Evolutionary conservation across 2,329 filamentous ascomycete genomes (phyloP).

Genomic region (Sclerotinia glacialis): DNA sequence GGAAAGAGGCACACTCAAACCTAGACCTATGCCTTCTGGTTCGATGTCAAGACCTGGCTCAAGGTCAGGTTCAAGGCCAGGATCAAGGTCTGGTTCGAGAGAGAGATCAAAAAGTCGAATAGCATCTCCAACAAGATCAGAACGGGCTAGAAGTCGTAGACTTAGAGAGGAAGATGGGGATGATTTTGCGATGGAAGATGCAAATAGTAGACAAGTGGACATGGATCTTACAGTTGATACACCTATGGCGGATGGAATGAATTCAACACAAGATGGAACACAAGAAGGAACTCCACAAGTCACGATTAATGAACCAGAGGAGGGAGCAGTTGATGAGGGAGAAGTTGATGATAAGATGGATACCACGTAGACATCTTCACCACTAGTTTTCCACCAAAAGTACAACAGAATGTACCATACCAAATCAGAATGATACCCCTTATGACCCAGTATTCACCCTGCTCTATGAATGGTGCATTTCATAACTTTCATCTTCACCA

Average conservation of each 20-base stretch:
- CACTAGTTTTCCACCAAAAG: constrained; percentile 19
- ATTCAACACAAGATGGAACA: constrained; percentile 36
- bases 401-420: constrained; percentile 36
- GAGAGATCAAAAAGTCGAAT: constrained; percentile 44
- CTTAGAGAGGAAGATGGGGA: constrained; percentile 40
- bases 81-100: constrained; percentile 41
- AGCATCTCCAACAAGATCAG: constrained; percentile 39
- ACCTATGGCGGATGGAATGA: constrained; percentile 33
- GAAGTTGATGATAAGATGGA: constrained; percentile 62
- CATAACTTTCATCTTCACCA: not conserved
- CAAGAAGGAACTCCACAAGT: constrained; percentile 47
- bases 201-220: constrained; percentile 44
- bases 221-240: constrained; percentile 36
- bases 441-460: not conserved
- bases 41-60: constrained; percentile 40
- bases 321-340: constrained; percentile 39
- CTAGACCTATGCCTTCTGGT: constrained; percentile 32
- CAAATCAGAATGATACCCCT: constrained; percentile 33
- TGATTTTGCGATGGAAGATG: constrained; percentile 60
- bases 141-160: constrained; percentile 23
- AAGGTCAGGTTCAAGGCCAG: constrained; percentile 40
- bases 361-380: constrained; percentile 44
- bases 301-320: constrained; percentile 48
- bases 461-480: not conserved
- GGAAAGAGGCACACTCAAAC: constrained; percentile 43